These are phyloP conservation scores for Zygosaccharomyces pseudobailii DNA, from an alignment of 1,139 yeast genomes.

Conservation along the genomic window DNA sequence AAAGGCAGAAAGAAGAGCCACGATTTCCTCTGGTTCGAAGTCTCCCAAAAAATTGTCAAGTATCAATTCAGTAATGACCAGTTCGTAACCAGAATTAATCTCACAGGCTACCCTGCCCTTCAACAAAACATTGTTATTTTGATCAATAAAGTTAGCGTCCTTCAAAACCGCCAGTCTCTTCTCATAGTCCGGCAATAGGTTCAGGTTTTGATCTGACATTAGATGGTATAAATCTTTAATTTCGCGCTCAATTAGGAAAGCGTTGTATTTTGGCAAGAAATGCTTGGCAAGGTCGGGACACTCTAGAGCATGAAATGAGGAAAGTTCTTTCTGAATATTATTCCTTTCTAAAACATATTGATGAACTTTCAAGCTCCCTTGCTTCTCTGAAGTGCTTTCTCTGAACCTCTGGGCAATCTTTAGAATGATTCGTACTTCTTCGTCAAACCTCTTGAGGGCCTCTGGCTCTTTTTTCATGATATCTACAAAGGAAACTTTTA, in stretches of 20 bases:
- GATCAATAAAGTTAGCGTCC: slow-evolving; percentile 72
- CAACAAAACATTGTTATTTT: slow-evolving; percentile 66
- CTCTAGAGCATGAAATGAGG: slow-evolving; percentile 26
- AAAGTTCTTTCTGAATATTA: slow-evolving; percentile 38
- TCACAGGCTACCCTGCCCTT: slow-evolving; percentile 89
- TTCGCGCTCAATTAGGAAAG: slow-evolving; percentile 44
- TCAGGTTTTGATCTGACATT: slow-evolving; percentile 83
- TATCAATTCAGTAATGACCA: slow-evolving; percentile 81
- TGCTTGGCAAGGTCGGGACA: slow-evolving; percentile 47
- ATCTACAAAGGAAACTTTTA: slow-evolving; percentile 42
- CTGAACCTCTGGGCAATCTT: slow-evolving; percentile 44
- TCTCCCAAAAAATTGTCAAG: slow-evolving; percentile 89
- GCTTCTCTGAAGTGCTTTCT: slow-evolving; percentile 42
- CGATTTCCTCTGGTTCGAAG: slow-evolving; percentile 93
- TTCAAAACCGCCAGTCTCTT: slow-evolving; percentile 76
- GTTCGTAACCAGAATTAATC: slow-evolving; percentile 84
- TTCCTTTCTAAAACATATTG: slow-evolving; percentile 48
- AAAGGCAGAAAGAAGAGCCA: slow-evolving; percentile 84
- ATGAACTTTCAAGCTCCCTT: slow-evolving; percentile 49
- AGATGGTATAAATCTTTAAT: slow-evolving; percentile 55
- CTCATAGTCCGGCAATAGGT: slow-evolving; percentile 87
- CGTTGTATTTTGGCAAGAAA: slow-evolving; percentile 46
- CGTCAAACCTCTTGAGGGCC: slow-evolving; percentile 41
- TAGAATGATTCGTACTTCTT: slow-evolving; percentile 41
- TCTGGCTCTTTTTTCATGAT: slow-evolving; percentile 43